These are phyloP conservation scores for Rhizophagus prolifer DNA, from an alignment of 192 early-diverging fungal genomes.

Conservation along the genomic window DNA sequence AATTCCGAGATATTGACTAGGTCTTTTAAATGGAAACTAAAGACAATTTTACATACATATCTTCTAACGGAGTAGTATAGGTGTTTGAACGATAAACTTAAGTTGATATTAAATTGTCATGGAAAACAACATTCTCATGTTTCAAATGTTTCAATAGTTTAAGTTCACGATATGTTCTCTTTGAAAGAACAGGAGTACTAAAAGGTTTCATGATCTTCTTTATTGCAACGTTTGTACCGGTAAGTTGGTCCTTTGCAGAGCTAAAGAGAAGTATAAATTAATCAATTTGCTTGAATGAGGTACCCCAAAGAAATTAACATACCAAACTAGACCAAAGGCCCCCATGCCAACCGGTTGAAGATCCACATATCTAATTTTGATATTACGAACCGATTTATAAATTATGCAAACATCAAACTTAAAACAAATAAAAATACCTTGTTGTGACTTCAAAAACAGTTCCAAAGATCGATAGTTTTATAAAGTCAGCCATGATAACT, in stretches of 20 bases:
- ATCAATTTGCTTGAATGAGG: background rate
- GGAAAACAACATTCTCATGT: slow-evolving; percentile 82
- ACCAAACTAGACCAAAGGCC: slow-evolving; percentile 97
- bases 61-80: slow-evolving; percentile 69
- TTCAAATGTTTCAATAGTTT: slow-evolving; percentile 89
- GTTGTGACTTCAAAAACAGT: slow-evolving; percentile 84
- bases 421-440: slow-evolving; percentile 35
- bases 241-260: slow-evolving; percentile 87
- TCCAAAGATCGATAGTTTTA: slow-evolving; percentile 78
- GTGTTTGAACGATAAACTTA: background rate
- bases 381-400: background rate
- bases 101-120: background rate
- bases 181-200: slow-evolving; percentile 86
- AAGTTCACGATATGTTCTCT: slow-evolving; percentile 94
- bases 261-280: slow-evolving; percentile 40
- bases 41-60: slow-evolving; percentile 61
- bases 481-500: slow-evolving; percentile 46
- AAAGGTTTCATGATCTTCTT: slow-evolving; percentile 98
- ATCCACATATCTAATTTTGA: slow-evolving; percentile 72
- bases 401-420: background rate
- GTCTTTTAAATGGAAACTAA: background rate
- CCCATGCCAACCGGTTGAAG: slow-evolving; percentile 96
- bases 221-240: slow-evolving; percentile 82
- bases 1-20: no score
- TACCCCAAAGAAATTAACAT: slow-evolving; percentile 28